Conservation (phyloP, 1,139 yeast species). For the Kodamaea alishanica region DNA sequence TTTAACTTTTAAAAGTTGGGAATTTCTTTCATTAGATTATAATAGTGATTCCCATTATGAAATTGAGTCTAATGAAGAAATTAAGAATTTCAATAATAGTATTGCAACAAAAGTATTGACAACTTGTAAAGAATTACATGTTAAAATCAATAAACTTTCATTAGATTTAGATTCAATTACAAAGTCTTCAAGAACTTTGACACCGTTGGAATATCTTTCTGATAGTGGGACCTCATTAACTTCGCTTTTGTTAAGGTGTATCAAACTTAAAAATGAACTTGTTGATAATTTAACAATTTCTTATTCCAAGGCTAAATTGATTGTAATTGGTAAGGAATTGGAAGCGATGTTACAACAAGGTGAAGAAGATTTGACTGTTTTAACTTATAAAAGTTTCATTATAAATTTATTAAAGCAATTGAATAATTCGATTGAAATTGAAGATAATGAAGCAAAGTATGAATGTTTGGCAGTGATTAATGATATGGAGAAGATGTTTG, state of each 20-base stretch:
- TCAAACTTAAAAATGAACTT: conserved; percentile 46
- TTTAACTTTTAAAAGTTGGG: conserved; percentile 51
- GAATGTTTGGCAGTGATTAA: conserved; percentile 59
- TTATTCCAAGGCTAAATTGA: conserved; percentile 54
- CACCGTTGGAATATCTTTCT: conserved; percentile 47
- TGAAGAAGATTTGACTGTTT: conserved; percentile 30
- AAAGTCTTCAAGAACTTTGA: conserved; percentile 35
- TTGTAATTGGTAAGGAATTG: conserved; percentile 52
- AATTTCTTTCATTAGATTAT: conserved; percentile 52
- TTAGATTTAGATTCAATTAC: conserved; percentile 47
- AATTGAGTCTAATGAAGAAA: conserved; percentile 21
- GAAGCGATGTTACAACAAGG: conserved; percentile 34
- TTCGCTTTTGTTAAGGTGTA: conserved; percentile 45
- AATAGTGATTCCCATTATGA: conserved; percentile 42
- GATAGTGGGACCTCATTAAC: conserved; percentile 59
- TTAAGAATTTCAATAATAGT: conserved; percentile 43
- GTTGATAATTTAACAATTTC: conserved; percentile 51
- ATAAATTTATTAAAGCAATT: conserved; percentile 49
- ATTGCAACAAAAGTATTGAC: conserved; percentile 47
- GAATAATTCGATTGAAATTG: conserved; percentile 45
- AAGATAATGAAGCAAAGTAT: conserved; percentile 49
- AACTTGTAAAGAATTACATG: conserved; percentile 48
- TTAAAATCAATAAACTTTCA: conserved; percentile 37
- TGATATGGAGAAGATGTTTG: conserved; percentile 63
- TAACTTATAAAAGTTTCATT: conserved; percentile 51